These are phyloP conservation scores for Xerocomellus amylosporus DNA, from an alignment of 768 basidiomycete species.

Conservation along the genomic window DNA sequence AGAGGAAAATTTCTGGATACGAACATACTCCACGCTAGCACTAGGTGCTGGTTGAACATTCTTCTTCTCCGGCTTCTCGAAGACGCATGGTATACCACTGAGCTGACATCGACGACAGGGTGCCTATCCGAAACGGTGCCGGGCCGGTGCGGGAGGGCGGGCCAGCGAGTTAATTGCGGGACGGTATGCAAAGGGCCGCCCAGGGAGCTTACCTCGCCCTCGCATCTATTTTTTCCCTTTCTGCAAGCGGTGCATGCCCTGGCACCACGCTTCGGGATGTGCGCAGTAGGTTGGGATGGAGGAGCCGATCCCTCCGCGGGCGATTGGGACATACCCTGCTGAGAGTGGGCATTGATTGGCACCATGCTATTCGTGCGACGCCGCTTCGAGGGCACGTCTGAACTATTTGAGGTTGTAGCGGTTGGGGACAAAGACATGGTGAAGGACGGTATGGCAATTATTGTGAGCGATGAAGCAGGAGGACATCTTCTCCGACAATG, in stretches of 20 bases:
- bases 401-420: conserved; percentile 53
- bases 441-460: conserved; percentile 8
- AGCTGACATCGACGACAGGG: conserved; percentile 88
- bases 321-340: conserved; percentile 36
- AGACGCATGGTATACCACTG: conserved; percentile 76
- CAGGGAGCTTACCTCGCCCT: conserved; percentile 70
- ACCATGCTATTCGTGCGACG: conserved; percentile 45
- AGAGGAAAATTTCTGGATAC: background rate
- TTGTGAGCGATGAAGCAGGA: conserved; percentile 14
- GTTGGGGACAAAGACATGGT: conserved; percentile 68
- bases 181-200: conserved; percentile 37
- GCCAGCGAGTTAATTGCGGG: conserved; percentile 53
- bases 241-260: conserved; percentile 86
- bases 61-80: conserved; percentile 93
- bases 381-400: conserved; percentile 56
- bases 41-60: conserved; percentile 54
- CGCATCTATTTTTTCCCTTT: conserved; percentile 91
- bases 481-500: conserved; percentile 13
- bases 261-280: conserved; percentile 88
- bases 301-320: conserved; percentile 31
- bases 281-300: conserved; percentile 39
- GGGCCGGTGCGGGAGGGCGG: conserved; percentile 75
- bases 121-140: conserved; percentile 59
- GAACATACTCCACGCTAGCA: conserved; percentile 70
- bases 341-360: conserved; percentile 10